Evolutionary conservation across 1,284 basidiomycete genomes (phyloP).

Genomic region (Macrocybe sp.): DNA sequence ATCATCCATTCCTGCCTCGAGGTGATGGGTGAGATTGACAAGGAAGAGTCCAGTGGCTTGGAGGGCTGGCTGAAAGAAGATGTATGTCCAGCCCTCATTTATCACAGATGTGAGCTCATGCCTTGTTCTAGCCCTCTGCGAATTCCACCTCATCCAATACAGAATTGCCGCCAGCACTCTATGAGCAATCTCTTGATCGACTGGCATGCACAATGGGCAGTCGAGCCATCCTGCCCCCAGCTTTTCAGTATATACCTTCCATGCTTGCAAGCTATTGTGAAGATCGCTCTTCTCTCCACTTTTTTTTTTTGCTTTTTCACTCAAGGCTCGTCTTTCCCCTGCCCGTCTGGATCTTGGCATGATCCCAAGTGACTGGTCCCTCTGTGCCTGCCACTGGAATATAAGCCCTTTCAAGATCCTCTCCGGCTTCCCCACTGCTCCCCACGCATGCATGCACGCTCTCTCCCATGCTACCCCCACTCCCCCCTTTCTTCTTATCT

Average conservation of each 20-base stretch:
- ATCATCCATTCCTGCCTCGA: constrained; percentile 71
- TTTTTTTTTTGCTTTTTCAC: too few species aligned
- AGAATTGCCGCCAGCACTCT: constrained; percentile 66
- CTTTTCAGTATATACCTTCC: constrained; percentile 71
- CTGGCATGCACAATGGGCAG: constrained; percentile 74
- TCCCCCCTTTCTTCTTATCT: too few species aligned
- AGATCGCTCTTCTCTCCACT: too few species aligned
- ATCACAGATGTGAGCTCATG: neutral
- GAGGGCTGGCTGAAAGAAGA: constrained; percentile 70
- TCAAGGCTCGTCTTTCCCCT: too few species aligned
- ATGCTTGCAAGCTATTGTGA: constrained; percentile 52
- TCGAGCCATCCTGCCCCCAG: constrained; percentile 62
- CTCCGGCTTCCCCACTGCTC: too few species aligned
- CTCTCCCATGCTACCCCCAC: too few species aligned
- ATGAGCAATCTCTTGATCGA: constrained; percentile 76
- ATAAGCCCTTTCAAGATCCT: too few species aligned
- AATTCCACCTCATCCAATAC: constrained; percentile 53
- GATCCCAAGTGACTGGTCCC: too few species aligned
- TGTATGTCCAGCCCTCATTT: constrained; percentile 35
- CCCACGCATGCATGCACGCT: too few species aligned
- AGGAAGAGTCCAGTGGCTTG: constrained; percentile 46
- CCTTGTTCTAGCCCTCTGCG: constrained; percentile 46
- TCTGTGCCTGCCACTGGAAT: too few species aligned
- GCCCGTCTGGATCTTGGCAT: too few species aligned
- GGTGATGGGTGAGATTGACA: constrained; percentile 73